A percentile compares a stretch with the other conserved stretches of the same genome.
These are phyloP conservation scores for Hippophae rhamnoides DNA, from an alignment of 306 rosid genomes.

Conservation along the genomic window DNA sequence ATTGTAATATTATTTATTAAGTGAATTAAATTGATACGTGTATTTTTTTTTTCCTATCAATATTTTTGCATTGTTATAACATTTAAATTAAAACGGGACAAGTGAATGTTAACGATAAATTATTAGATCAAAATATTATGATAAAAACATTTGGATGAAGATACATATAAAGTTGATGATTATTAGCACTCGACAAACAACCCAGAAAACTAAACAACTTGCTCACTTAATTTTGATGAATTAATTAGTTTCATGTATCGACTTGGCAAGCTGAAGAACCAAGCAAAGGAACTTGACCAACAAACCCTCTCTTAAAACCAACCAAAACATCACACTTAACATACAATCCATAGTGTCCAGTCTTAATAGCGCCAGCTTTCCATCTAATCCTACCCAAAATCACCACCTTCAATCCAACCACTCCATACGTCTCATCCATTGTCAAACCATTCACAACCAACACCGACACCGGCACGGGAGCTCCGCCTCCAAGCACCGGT, in stretches of 20 bases:
- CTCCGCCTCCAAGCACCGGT: constrained; percentile 55
- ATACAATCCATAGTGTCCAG: constrained; percentile 43
- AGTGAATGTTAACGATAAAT: too few relatives aligned
- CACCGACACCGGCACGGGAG: constrained; percentile 42
- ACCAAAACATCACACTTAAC: constrained; percentile 61
- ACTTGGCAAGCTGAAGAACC: constrained; percentile 53
- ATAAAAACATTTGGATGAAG: too few relatives aligned
- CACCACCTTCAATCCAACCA: constrained; percentile 45
- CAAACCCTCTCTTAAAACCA: constrained; percentile 55
- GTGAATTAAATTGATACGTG: too few relatives aligned
- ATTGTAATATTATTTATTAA: too few relatives aligned
- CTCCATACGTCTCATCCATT: constrained; percentile 50
- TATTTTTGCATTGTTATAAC: too few relatives aligned
- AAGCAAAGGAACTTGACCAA: constrained; percentile 75
- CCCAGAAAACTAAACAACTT: too few relatives aligned
- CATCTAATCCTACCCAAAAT: constrained; percentile 66
- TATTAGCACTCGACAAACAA: too few relatives aligned
- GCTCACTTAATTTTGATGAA: too few relatives aligned
- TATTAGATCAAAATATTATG: too few relatives aligned
- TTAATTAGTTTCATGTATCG: constrained; percentile 26
- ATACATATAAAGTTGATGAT: too few relatives aligned
- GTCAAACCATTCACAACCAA: constrained; percentile 37
- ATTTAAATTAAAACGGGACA: too few relatives aligned
- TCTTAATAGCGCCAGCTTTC: constrained; percentile 51
- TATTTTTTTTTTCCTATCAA: too few relatives aligned